Conservation (phyloP, 176 grass and related monocot species). For the Poa pratensis region DNA sequence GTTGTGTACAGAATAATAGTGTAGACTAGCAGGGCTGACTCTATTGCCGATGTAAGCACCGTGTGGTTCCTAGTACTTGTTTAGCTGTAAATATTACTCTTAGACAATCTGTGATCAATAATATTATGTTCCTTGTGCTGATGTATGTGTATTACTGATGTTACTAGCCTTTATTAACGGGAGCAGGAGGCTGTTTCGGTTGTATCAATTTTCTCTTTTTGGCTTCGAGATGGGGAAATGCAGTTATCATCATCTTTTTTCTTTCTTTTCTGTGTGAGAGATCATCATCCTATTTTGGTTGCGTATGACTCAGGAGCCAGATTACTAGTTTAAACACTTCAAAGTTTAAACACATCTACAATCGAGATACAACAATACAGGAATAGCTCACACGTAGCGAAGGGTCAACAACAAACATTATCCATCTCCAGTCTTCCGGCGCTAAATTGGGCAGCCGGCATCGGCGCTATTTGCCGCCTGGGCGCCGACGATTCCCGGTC, state of each 20-base stretch:
- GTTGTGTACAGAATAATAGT: slow-evolving; percentile 12
- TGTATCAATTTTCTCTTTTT: background rate
- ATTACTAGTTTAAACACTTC: no score
- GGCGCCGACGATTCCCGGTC: no score
- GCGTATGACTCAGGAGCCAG: background rate
- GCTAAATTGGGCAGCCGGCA: no score
- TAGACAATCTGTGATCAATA: slow-evolving; percentile 5
- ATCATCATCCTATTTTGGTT: background rate
- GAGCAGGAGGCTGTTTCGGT: no score
- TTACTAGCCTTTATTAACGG: no score
- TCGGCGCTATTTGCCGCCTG: no score
- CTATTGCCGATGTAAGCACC: background rate
- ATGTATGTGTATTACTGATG: no score
- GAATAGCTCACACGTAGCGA: background rate
- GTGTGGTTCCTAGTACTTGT: background rate
- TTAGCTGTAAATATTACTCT: slow-evolving; percentile 25
- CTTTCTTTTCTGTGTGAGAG: no score
- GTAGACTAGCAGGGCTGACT: slow-evolving; percentile 3
- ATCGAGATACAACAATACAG: background rate
- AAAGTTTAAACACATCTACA: background rate
- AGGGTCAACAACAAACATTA: no score
- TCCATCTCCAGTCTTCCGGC: no score
- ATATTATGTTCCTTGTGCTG: background rate
- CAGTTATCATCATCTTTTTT: background rate
- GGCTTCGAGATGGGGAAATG: background rate